A percentile compares a stretch with the other conserved stretches of the same genome.
These are phyloP conservation scores for Cercophora sp. DNA, from an alignment of 495 filamentous ascomycete species.

Conservation along the genomic window DNA sequence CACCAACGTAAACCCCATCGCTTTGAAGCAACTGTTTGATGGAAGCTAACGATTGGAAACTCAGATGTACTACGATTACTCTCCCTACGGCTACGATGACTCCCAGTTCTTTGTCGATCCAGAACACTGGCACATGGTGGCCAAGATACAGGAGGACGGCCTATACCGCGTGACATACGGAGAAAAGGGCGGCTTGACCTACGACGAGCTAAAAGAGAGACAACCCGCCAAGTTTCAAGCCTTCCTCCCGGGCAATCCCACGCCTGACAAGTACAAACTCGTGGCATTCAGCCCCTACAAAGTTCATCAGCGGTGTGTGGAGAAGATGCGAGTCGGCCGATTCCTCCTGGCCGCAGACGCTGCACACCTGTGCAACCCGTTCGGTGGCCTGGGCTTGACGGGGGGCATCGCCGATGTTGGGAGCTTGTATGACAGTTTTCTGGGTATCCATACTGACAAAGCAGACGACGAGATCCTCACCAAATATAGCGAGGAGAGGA, in stretches of 20 bases:
- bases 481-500: slow-evolving; percentile 46
- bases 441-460: slow-evolving; percentile 41
- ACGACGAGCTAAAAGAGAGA: slow-evolving; percentile 43
- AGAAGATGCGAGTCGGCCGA: slow-evolving; percentile 45
- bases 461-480: slow-evolving; percentile 49
- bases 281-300: slow-evolving; percentile 49
- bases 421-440: slow-evolving; percentile 46
- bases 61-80: slow-evolving; percentile 23
- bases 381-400: slow-evolving; percentile 52
- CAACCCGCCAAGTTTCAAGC: slow-evolving; percentile 45
- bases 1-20: slow-evolving; percentile 42
- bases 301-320: slow-evolving; percentile 52
- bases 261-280: slow-evolving; percentile 47
- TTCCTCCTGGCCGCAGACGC: slow-evolving; percentile 56
- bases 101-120: slow-evolving; percentile 53
- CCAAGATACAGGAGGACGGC: slow-evolving; percentile 48
- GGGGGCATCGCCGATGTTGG: slow-evolving; percentile 52
- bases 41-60: background rate
- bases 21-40: background rate
- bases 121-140: slow-evolving; percentile 51
- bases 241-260: slow-evolving; percentile 52
- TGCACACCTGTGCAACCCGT: slow-evolving; percentile 50
- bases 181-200: slow-evolving; percentile 40
- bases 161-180: slow-evolving; percentile 57
- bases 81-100: slow-evolving; percentile 40